These are phyloP conservation scores for Mycena kentingensis DNA, from an alignment of 768 basidiomycete genomes.

Conservation along the genomic window DNA sequence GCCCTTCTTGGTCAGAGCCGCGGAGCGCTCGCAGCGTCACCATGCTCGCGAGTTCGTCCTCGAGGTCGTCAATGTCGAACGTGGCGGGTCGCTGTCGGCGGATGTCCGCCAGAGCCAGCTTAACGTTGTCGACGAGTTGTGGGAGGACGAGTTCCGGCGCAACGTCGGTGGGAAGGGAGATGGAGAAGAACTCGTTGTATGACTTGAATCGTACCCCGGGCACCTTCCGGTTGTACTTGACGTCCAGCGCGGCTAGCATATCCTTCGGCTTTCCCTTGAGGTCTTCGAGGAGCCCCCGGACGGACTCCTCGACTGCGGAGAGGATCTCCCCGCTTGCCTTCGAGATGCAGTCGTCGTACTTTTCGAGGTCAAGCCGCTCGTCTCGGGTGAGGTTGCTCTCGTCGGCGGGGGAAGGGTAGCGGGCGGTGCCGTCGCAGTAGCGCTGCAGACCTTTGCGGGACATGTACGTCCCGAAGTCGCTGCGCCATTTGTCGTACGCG, in stretches of 20 bases:
- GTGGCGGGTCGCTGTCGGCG: not conserved
- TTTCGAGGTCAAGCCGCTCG: not conserved
- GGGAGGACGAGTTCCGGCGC: constrained; percentile 2
- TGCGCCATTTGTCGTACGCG: not conserved
- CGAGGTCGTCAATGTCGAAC: not conserved
- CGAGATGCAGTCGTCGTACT: not conserved
- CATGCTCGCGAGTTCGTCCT: constrained; percentile 14
- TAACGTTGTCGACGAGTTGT: not conserved
- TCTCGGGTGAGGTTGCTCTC: not conserved
- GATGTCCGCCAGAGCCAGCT: constrained; percentile 1
- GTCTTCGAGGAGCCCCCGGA: constrained; percentile 1
- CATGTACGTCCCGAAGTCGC: constrained; percentile 1
- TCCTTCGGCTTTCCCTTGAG: not conserved
- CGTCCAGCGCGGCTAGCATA: constrained; percentile 2
- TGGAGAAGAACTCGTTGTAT: constrained; percentile 4
- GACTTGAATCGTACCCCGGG: constrained; percentile 4
- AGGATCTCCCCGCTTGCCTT: constrained; percentile 5
- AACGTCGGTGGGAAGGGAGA: constrained; percentile 1
- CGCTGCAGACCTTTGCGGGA: constrained; percentile 7
- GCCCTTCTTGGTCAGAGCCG: not conserved
- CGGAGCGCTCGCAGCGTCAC: constrained; percentile 10
- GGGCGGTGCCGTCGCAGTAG: not conserved
- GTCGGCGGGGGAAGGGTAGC: not conserved
- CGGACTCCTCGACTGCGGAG: constrained; percentile 3
- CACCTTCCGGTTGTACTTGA: constrained; percentile 2